phyloP scores from a whole-genome alignment of 2,329 filamentous ascomycete species.

The Exserohilum turcica region DNA sequence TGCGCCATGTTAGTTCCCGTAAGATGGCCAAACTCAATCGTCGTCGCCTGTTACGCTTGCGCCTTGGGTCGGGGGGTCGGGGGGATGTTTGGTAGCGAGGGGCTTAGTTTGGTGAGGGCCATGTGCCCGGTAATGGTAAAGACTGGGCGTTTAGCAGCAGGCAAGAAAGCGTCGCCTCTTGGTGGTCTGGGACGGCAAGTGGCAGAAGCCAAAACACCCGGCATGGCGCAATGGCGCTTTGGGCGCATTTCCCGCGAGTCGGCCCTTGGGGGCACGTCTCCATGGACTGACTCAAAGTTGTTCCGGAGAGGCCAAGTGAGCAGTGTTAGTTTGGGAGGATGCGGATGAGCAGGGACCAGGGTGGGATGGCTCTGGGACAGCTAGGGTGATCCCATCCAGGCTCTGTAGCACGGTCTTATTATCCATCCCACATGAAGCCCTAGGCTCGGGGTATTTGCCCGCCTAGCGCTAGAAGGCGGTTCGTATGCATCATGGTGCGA shows the following conservation, averaged over 20 bases:
- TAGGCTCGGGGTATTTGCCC: slow-evolving; percentile 11
- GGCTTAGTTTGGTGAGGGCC: slow-evolving; percentile 10
- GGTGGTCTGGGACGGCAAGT: background rate
- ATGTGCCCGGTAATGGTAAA: background rate
- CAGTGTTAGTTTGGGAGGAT: slow-evolving; percentile 7
- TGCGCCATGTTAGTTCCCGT: slow-evolving; percentile 15
- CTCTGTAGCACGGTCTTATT: slow-evolving; percentile 9
- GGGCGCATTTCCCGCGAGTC: slow-evolving; percentile 5
- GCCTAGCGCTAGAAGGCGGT: slow-evolving; percentile 15
- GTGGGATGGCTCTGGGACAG: background rate
- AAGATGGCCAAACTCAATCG: slow-evolving; percentile 7
- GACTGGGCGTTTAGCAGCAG: background rate
- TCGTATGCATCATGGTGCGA: slow-evolving; percentile 12
- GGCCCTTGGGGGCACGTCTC: slow-evolving; percentile 4
- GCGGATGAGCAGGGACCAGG: slow-evolving; percentile 11
- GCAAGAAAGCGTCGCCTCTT: background rate
- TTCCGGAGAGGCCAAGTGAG: slow-evolving; percentile 2
- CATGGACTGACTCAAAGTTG: slow-evolving; percentile 7
- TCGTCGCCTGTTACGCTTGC: slow-evolving; percentile 4
- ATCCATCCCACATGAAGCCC: slow-evolving; percentile 4
- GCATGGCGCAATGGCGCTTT: slow-evolving; percentile 9
- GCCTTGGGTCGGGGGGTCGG: too few species aligned
- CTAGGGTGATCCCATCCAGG: slow-evolving; percentile 10
- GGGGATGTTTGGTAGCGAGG: slow-evolving; percentile 7
- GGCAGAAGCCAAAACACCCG: slow-evolving; percentile 4